These are phyloP conservation scores for Ogataea siamensis DNA, from an alignment of 805 yeast species.

Conservation along the genomic window DNA sequence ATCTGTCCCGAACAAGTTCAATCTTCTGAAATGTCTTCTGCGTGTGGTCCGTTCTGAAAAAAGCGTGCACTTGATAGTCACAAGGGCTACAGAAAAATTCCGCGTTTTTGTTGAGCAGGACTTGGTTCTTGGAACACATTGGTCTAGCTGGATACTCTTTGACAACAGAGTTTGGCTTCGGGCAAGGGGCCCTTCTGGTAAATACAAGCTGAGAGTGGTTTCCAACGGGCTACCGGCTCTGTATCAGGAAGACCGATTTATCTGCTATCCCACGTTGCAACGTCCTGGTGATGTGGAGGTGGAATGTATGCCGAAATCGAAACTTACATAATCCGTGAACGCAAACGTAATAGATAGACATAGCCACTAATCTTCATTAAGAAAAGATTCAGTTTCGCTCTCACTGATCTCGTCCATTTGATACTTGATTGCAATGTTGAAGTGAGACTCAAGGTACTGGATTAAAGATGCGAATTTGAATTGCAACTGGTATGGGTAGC, in stretches of 20 bases:
- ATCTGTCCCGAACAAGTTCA: constrained; percentile 8
- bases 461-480: constrained; percentile 17
- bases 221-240: constrained; percentile 8
- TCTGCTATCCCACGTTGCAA: constrained; percentile 4
- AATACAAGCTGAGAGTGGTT: constrained; percentile 7
- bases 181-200: constrained; percentile 7
- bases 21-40: constrained; percentile 12
- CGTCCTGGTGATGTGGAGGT: not conserved
- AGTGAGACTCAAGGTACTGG: constrained; percentile 12
- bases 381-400: constrained; percentile 5
- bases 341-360: not conserved
- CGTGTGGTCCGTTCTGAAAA: constrained; percentile 2
- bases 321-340: not conserved
- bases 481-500: constrained; percentile 10
- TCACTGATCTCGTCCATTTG: constrained; percentile 9
- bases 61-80: constrained; percentile 3
- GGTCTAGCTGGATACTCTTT: constrained; percentile 15
- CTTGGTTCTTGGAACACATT: constrained; percentile 1
- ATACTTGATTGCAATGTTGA: constrained; percentile 13
- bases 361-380: constrained; percentile 3
- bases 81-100: constrained; percentile 12
- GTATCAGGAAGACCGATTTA: not conserved
- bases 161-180: constrained; percentile 16
- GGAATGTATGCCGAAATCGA: constrained; percentile 1
- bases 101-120: not conserved